Conservation (phyloP, 192 early-diverging fungal species). For the Chytriomyces confervae region DNA sequence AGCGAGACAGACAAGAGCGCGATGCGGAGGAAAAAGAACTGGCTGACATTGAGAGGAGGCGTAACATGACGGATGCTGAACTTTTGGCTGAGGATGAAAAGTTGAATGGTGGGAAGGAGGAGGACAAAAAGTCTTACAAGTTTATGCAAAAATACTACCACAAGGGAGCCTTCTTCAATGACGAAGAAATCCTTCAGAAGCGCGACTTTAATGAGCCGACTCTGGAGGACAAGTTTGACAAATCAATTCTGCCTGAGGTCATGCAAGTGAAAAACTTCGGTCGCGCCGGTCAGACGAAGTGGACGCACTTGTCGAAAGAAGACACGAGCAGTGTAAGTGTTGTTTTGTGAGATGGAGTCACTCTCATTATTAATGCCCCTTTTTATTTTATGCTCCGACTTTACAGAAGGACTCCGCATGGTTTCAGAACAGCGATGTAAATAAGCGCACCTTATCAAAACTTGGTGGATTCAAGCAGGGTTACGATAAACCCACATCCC, state of each 20-base stretch:
- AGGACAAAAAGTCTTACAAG: conserved; percentile 65
- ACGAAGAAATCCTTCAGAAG: conserved; percentile 61
- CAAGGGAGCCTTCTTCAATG: conserved; percentile 86
- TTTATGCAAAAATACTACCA: conserved; percentile 86
- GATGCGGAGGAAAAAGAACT: conserved; percentile 73
- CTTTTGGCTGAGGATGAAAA: conserved; percentile 74
- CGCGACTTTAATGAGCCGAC: conserved; percentile 78
- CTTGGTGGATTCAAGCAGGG: conserved; percentile 61
- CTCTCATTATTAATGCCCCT: background rate
- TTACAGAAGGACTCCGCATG: conserved; percentile 51
- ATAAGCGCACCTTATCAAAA: conserved; percentile 51
- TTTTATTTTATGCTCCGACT: background rate
- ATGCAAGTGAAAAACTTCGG: conserved; percentile 96
- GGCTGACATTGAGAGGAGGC: conserved; percentile 78
- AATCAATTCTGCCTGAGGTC: conserved; percentile 77
- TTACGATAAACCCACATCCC: conserved; percentile 56
- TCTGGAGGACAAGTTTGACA: conserved; percentile 69
- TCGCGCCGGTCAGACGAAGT: conserved; percentile 82
- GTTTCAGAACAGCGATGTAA: conserved; percentile 56
- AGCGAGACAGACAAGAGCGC: conserved; percentile 81
- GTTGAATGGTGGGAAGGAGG: conserved; percentile 59
- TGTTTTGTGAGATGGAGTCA: background rate
- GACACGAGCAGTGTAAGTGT: conserved; percentile 71
- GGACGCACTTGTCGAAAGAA: conserved; percentile 82
- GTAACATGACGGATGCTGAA: conserved; percentile 86